Evolutionary conservation across 495 filamentous ascomycete species (phyloP).

Genomic region (Penicillium subrubescens): DNA sequence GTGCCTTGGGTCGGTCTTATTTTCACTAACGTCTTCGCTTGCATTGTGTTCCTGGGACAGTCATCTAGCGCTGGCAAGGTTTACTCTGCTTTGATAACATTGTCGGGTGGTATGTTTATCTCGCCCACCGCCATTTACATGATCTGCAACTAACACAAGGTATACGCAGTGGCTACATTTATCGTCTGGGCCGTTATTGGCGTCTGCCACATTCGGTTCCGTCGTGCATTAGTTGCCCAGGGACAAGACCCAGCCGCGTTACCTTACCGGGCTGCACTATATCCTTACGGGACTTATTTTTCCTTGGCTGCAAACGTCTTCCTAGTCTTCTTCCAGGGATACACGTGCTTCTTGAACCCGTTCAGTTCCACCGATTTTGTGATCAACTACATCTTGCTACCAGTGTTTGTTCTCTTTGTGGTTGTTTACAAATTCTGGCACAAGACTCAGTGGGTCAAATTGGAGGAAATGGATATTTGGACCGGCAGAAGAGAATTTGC

Average conservation of each 20-base stretch:
- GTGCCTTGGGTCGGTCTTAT: constrained; percentile 63
- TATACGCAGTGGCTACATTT: constrained; percentile 59
- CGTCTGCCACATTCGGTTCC: constrained; percentile 69
- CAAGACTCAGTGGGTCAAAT: constrained; percentile 54
- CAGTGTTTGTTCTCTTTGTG: constrained; percentile 63
- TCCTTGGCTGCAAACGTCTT: constrained; percentile 62
- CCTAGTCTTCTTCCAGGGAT: constrained; percentile 67
- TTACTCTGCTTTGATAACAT: constrained; percentile 40
- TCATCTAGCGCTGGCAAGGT: constrained; percentile 60
- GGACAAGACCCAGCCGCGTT: constrained; percentile 53
- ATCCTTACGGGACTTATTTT: constrained; percentile 65
- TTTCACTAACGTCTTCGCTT: constrained; percentile 64
- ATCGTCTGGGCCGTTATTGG: constrained; percentile 68
- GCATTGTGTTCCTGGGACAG: constrained; percentile 67
- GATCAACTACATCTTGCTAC: constrained; percentile 67
- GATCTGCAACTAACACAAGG: constrained; percentile 36
- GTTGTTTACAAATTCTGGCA: constrained; percentile 59
- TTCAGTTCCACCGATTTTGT: constrained; percentile 64
- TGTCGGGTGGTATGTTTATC: constrained; percentile 41
- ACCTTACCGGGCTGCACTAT: constrained; percentile 60
- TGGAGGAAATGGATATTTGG: constrained; percentile 60
- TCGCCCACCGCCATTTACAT: constrained; percentile 17
- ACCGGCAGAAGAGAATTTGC: constrained; percentile 52
- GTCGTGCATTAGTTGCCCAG: constrained; percentile 57
- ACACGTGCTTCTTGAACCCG: constrained; percentile 54